These are phyloP conservation scores for Clausena lansium DNA, from an alignment of 345 rosid species.

Conservation along the genomic window DNA sequence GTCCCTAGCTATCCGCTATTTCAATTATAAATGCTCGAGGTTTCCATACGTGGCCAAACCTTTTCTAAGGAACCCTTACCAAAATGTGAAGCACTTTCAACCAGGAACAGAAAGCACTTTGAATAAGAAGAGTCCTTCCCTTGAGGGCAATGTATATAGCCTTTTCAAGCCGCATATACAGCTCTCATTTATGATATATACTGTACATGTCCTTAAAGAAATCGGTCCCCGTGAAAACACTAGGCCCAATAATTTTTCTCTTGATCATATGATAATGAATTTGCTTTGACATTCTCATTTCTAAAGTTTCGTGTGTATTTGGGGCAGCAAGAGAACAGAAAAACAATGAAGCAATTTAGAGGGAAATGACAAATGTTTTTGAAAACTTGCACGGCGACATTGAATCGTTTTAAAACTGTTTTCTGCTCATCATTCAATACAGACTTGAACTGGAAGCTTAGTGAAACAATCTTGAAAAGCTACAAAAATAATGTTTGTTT, in stretches of 20 bases:
- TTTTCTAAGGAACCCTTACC: neutral
- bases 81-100: neutral
- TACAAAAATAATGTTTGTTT: too few relatives aligned
- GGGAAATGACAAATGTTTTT: neutral
- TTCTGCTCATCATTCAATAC: too few relatives aligned
- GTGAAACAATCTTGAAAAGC: too few relatives aligned
- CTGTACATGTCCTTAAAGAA: neutral
- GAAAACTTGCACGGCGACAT: neutral
- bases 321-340: neutral
- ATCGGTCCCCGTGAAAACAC: neutral
- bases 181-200: neutral
- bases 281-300: neutral
- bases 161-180: neutral
- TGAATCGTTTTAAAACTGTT: too few relatives aligned
- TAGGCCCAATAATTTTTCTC: neutral
- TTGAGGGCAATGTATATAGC: constrained; percentile 12
- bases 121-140: constrained; percentile 10
- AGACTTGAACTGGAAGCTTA: too few relatives aligned
- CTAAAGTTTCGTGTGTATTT: neutral
- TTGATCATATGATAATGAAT: neutral
- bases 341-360: too few relatives aligned
- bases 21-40: constrained; percentile 11
- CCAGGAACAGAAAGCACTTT: neutral
- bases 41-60: constrained; percentile 14
- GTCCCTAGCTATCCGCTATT: neutral